Base-by-base conservation (phyloP, 176 grass and related monocot genomes). In the Secale cereale region DNA sequence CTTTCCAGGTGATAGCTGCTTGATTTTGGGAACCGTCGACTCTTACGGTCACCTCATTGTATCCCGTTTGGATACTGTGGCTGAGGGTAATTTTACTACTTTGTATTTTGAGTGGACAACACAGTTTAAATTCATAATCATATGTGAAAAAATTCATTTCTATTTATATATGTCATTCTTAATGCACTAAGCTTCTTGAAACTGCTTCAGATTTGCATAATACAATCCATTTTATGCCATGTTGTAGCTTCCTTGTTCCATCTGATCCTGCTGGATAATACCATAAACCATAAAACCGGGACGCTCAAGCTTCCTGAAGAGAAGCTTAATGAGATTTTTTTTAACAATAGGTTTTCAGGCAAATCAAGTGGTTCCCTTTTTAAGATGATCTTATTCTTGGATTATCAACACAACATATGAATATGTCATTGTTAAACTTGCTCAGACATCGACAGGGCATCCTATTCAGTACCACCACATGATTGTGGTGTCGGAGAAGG, bases 1-100 rank as follows among this genome's bases (percentile, higher is more conserved):
- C 17, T 10, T 81, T 86, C 50, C 89, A 98, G 93, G 79, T 82
- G 87, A 93, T 77, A 85, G 85, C n/a, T 91, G 87, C 78, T 94
- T 98, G 78, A 91, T 98, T 91, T 76, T 98, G 71, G 97, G 97
- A 79, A 90, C 91, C 22, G 93, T 92, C 22, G 97, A 98, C 59
- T 88, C 86, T 19, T 95, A 91, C 66, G 91, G 97, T 14, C 97
- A 98, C 76, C 81, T 98, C 77, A 98, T 95, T 84, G 86, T 98
- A 63, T 98, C 97, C 48, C 78, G 35, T 78, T 70, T 98, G 77
- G 90, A 95, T 43, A 86, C 29, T 27, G 65, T 73, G 35, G 80
- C 73, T 85, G 86, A 94, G 87, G 93, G 93, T 98, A 98, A 86
- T 48, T 88, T 90, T 82, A 86, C 78, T 84, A 50, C 59, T 33